Base-by-base conservation (phyloP, 768 basidiomycete genomes). In the Kwoniella dendrophila region DNA sequence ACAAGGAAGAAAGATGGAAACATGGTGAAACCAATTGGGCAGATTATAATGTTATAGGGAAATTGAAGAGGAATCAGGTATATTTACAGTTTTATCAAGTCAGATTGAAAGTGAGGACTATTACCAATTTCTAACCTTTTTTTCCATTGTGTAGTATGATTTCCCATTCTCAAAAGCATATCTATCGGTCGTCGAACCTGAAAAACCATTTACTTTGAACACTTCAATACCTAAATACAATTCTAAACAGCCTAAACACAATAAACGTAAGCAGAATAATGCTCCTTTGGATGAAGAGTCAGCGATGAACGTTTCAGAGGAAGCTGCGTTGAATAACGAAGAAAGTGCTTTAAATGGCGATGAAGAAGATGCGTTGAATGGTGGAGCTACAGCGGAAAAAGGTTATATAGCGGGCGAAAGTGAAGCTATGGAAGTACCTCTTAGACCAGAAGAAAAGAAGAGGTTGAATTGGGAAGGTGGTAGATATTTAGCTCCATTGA, bases 391-490 rank as follows among this genome's bases (percentile, higher is more conserved):
- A 34, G 62, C 55, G 18, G 51, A 60, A 57, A 66, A 62, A 40
- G 72, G 69, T 11, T 62, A 61, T 4, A 56, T 65, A 5, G 57
- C 51, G 48, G 70, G 70, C 29, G 63, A 73, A 64, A 51, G 55
- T 62, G 68, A 63, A 55, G 49, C 59, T 38, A 59, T 63, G 64
- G 92, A 95, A 68, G 86, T 87, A 0, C 86, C 85, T 1, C 67
- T 85, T 24, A 83, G 90, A 29, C 86, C 88, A 44, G 76, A 80
- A 12, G 96, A 99, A 81, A 98, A 97, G 82, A 91, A 86, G 75
- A 82, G 90, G 53, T 75, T 98, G 44, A 80, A 90, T 70, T 98
- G 94, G 91, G 79, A 82, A 7, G 90, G 88, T 2, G 91, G 90
- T 78, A 88, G 90, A 0, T 98, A 88, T 75, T 82, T 88, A 5